These are phyloP conservation scores for Aspergillus heteromorphus DNA, from an alignment of 495 filamentous ascomycete genomes.

Conservation along the genomic window DNA sequence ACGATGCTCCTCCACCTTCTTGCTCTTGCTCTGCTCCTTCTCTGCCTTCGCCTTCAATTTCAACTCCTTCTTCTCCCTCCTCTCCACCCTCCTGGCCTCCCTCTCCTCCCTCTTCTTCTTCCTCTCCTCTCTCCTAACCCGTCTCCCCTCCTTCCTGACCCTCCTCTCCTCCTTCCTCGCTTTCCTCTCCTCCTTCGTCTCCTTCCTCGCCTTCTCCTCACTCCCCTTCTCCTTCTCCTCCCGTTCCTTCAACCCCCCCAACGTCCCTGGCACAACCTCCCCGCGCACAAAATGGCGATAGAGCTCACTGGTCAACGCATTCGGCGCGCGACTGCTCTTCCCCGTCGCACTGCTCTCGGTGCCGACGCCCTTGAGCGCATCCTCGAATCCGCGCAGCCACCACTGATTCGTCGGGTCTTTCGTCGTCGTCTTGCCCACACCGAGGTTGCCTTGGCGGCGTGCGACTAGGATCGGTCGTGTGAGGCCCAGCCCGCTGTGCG, in stretches of 20 bases:
- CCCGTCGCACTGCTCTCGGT: constrained; percentile 31
- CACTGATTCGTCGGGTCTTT: constrained; percentile 61
- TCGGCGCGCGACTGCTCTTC: constrained; percentile 15
- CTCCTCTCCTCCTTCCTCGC: constrained; percentile 2
- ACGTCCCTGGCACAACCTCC: constrained; percentile 63
- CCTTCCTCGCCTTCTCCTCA: constrained; percentile 26
- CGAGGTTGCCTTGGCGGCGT: constrained; percentile 62
- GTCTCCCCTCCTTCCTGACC: constrained; percentile 6
- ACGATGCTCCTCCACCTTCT: constrained; percentile 16
- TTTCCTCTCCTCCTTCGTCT: constrained; percentile 16
- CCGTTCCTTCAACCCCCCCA: constrained; percentile 22
- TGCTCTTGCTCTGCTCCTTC: constrained; percentile 20
- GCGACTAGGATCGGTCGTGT: constrained; percentile 62
- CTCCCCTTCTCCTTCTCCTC: constrained; percentile 15
- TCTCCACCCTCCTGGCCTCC: constrained; percentile 14
- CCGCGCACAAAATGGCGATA: constrained; percentile 81
- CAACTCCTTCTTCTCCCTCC: constrained; percentile 26
- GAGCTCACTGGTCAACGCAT: constrained; percentile 53
- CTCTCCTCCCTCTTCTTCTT: constrained; percentile 32
- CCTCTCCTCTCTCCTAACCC: constrained; percentile 12
- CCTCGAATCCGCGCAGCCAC: constrained; percentile 79
- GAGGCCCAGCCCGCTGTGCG: constrained; percentile 58
- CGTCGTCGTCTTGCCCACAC: constrained; percentile 65
- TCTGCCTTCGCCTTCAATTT: constrained; percentile 27
- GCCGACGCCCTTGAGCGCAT: constrained; percentile 62